Evolutionary conservation across 257 asterid genomes (phyloP).

Genomic region (Penstemon newberryi): DNA sequence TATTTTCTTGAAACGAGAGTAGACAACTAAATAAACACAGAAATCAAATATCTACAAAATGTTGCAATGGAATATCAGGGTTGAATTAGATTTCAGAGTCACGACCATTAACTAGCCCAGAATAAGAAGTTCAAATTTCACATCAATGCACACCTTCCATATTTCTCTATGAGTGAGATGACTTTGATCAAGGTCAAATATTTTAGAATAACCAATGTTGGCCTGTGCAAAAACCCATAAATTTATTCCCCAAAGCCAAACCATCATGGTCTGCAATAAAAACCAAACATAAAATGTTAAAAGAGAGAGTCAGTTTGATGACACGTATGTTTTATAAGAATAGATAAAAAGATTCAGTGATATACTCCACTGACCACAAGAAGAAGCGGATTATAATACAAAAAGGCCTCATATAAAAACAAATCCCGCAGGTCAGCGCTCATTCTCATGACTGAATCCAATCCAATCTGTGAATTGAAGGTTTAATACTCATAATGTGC

Average conservation of each 20-base stretch:
- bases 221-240: slow-evolving; percentile 88
- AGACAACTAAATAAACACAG: slow-evolving; percentile 2
- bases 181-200: slow-evolving; percentile 91
- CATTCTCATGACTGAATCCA: slow-evolving; percentile 99
- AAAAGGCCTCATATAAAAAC: slow-evolving; percentile 93
- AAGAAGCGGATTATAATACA: slow-evolving; percentile 96
- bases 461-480: slow-evolving; percentile 68
- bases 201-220: slow-evolving; percentile 71
- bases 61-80: neutral
- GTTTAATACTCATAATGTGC: slow-evolving; percentile 24
- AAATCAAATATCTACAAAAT: slow-evolving; percentile 2
- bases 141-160: slow-evolving; percentile 77
- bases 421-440: slow-evolving; percentile 86
- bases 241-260: slow-evolving; percentile 99
- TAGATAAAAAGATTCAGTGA: slow-evolving; percentile 15
- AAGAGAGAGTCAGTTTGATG: slow-evolving; percentile 1
- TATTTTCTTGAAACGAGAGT: neutral
- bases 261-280: slow-evolving; percentile 80
- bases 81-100: neutral
- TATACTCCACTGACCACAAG: slow-evolving; percentile 79
- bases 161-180: slow-evolving; percentile 90
- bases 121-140: slow-evolving; percentile 9
- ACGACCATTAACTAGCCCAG: slow-evolving; percentile 6
- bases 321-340: slow-evolving; percentile 8
- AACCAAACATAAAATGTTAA: slow-evolving; percentile 25